Conservation (phyloP, 2,329 filamentous ascomycete genomes). For the Dothistroma septosporum region DNA sequence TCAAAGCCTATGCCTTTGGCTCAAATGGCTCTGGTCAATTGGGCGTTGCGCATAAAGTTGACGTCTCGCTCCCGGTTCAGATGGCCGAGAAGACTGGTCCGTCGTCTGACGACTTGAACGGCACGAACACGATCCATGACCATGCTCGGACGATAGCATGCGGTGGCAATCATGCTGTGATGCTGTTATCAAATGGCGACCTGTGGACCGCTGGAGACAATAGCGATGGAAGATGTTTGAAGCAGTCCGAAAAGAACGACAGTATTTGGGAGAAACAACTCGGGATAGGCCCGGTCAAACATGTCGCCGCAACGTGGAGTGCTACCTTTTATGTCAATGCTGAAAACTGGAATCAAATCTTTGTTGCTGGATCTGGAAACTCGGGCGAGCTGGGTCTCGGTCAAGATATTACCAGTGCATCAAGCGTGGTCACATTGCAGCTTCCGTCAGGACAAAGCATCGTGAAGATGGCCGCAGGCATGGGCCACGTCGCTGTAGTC, state of each 20-base stretch:
- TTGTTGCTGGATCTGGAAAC: slow-evolving; percentile 60
- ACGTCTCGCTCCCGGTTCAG: slow-evolving; percentile 36
- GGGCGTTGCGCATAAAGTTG: slow-evolving; percentile 43
- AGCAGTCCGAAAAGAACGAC: not conserved
- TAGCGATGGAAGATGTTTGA: slow-evolving; percentile 42
- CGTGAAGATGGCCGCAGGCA: slow-evolving; percentile 64
- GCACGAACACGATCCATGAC: slow-evolving; percentile 8
- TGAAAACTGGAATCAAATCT: slow-evolving; percentile 49
- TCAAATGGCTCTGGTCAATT: slow-evolving; percentile 53
- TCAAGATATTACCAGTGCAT: slow-evolving; percentile 24
- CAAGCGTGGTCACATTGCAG: not conserved
- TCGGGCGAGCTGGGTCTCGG: slow-evolving; percentile 72
- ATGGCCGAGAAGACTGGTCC: not conserved
- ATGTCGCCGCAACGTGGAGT: slow-evolving; percentile 69
- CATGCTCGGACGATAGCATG: slow-evolving; percentile 44
- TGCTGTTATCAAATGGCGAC: slow-evolving; percentile 57
- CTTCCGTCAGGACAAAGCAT: slow-evolving; percentile 52
- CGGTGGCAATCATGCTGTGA: slow-evolving; percentile 83
- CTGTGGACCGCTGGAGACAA: slow-evolving; percentile 65
- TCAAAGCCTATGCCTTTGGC: slow-evolving; percentile 38
- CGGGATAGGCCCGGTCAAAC: not conserved
- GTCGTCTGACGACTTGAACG: not conserved
- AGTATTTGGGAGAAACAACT: not conserved
- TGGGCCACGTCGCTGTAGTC: slow-evolving; percentile 73
- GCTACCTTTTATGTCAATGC: slow-evolving; percentile 59